Base-by-base conservation (phyloP, 164 flowering plant genomes). In the Kingdonia uniflora region DNA sequence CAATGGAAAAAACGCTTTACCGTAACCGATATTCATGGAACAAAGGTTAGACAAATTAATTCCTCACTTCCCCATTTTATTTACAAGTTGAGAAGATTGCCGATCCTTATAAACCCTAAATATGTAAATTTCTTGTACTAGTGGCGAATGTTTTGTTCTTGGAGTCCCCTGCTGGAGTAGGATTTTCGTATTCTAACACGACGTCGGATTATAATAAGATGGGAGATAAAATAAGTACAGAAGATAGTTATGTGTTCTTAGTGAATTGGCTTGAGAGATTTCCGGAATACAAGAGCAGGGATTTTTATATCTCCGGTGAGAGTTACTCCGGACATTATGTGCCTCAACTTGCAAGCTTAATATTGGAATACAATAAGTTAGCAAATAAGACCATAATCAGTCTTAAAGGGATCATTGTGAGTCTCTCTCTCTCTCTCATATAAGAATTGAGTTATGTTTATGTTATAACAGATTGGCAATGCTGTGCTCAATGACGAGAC, bases 131-230 rank as follows among this genome's bases (percentile, higher is more conserved):
- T 29, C 35, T 29, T 29, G 6, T 29, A 3, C 6, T 59, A 85
- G 95, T 61, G 23, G 89, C 90, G 16, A 85, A 85, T 62, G 82
- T 85, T 0, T 23, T 86, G 71, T 86, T 81, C 63, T 42, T 86
- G 60, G 95, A 83, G 51, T 76, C 90, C 0, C 90, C 90, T 0
- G 84, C 79, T 0, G 86, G 90, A 16, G 86, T 78, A 6, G 90
- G 95, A 6, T 86, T 73, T 65, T 86, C 95, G 0, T 82, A 82
- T 56, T 76, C 90, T 1, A 85, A 85, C 53, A 72, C 29, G 6
- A 49, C 84, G n/a, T 62, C 78, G 0, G 85, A 85, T 52, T 72
- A 67, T 20, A 29, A 38, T 0, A 21, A 5, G 1, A 47, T 56
- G 6, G 90, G 90, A 2, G 95, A 85, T 44, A 48, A 25, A 8